A percentile compares a stretch with the other conserved stretches of the same genome.
Conservation (phyloP, 1,139 yeast species). For the Hemisphaericaspora xylanilytica region DNA sequence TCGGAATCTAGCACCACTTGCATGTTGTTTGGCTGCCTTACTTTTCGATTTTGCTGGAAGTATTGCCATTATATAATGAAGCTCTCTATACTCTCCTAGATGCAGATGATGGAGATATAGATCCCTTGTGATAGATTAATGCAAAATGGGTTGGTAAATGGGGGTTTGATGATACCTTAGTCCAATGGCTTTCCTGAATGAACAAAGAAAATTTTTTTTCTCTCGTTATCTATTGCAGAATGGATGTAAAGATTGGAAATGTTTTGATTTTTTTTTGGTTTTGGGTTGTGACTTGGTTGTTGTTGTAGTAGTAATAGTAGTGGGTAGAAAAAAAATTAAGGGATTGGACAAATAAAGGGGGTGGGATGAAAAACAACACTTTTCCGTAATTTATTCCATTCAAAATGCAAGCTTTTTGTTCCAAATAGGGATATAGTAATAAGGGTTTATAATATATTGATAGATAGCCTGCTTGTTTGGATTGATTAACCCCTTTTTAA, state of each 20-base stretch:
- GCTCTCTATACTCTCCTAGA: not conserved
- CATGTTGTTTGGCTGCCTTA: constrained; percentile 30
- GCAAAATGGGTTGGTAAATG: too few relatives aligned
- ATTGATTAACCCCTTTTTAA: not conserved
- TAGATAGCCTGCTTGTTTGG: not conserved
- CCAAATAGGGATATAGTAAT: not conserved
- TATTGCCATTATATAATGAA: constrained; percentile 24
- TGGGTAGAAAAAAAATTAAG: not conserved
- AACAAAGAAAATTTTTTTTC: not conserved
- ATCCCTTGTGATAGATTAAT: too few relatives aligned
- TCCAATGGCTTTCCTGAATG: too few relatives aligned
- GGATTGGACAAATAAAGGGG: too few relatives aligned
- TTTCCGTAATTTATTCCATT: too few relatives aligned
- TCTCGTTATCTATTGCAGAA: not conserved
- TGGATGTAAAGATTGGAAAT: not conserved
- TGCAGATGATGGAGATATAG: too few relatives aligned
- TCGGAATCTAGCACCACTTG: constrained; percentile 71
- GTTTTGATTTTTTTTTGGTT: not conserved
- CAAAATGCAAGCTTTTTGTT: too few relatives aligned
- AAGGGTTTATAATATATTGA: not conserved
- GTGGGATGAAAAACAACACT: too few relatives aligned
- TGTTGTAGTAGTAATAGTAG: not conserved
- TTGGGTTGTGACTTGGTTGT: not conserved
- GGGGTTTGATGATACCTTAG: too few relatives aligned
- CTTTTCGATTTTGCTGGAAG: constrained; percentile 31